These are phyloP conservation scores for Salix purpurea DNA, from an alignment of 345 rosid species.

Conservation along the genomic window DNA sequence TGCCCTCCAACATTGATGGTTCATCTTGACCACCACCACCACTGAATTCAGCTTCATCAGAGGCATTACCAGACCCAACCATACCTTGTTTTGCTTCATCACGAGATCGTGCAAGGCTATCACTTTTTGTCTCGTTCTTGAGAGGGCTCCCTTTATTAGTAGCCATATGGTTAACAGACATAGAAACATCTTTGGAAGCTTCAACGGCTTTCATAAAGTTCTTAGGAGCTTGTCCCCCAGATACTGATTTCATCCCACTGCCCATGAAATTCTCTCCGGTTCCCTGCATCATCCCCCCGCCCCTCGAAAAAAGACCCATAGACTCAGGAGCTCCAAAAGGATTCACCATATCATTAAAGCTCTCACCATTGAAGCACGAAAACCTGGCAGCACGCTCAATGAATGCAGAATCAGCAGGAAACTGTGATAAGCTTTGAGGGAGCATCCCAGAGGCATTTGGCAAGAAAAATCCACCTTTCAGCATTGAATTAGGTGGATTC, in stretches of 20 bases:
- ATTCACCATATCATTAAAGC: constrained; percentile 60
- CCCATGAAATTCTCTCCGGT: constrained; percentile 38
- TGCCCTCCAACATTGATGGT: constrained; percentile 38
- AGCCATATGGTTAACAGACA: constrained; percentile 35
- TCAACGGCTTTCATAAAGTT: constrained; percentile 43
- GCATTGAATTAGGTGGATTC: constrained; percentile 57
- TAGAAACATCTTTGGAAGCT: constrained; percentile 48
- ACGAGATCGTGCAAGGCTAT: constrained; percentile 40
- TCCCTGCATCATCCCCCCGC: constrained; percentile 52
- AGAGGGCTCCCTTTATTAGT: constrained; percentile 39
- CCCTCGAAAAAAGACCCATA: constrained; percentile 47
- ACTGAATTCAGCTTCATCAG: constrained; percentile 78
- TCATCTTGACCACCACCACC: constrained; percentile 60
- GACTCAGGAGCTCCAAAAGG: constrained; percentile 59
- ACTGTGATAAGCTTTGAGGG: constrained; percentile 69
- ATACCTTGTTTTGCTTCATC: constrained; percentile 55
- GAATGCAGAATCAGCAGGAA: constrained; percentile 84
- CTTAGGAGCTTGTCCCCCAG: constrained; percentile 40
- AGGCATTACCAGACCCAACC: constrained; percentile 66
- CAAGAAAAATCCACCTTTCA: constrained; percentile 55
- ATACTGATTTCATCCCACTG: constrained; percentile 29
- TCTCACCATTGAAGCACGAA: constrained; percentile 74
- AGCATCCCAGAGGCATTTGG: constrained; percentile 52
- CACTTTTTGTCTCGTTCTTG: constrained; percentile 43
- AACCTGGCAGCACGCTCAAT: constrained; percentile 96